Evolutionary conservation across 2,329 filamentous ascomycete genomes (phyloP).

Genomic region (Ilyonectria robusta): DNA sequence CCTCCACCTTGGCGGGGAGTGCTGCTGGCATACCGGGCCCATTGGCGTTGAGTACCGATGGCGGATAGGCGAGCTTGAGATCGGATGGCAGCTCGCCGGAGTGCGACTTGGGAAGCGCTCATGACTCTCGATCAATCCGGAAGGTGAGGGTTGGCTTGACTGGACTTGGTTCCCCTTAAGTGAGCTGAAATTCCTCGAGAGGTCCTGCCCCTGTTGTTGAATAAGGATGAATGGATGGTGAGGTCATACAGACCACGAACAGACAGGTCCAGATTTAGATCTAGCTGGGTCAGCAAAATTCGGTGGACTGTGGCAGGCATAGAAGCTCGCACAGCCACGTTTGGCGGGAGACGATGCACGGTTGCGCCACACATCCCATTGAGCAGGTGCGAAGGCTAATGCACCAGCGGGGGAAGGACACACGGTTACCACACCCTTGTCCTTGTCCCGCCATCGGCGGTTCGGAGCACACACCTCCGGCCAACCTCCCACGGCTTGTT

Average conservation of each 20-base stretch:
- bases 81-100: conserved; percentile 48
- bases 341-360: conserved; percentile 11
- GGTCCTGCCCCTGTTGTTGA: conserved; percentile 22
- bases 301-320: conserved; percentile 40
- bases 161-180: background rate
- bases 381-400: conserved; percentile 24
- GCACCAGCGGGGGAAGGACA: conserved; percentile 23
- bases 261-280: conserved; percentile 3
- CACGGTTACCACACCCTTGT: conserved; percentile 27
- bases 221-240: conserved; percentile 39
- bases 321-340: conserved; percentile 24
- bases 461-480: conserved; percentile 50
- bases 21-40: conserved; percentile 49
- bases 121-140: conserved; percentile 38
- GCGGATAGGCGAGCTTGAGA: conserved; percentile 42
- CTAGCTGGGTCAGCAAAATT: conserved; percentile 48
- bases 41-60: conserved; percentile 47
- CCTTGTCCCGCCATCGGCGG: conserved; percentile 45
- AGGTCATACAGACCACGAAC: conserved; percentile 43
- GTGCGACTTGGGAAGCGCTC: conserved; percentile 50
- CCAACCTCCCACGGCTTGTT: conserved; percentile 43
- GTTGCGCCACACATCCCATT: conserved; percentile 29
- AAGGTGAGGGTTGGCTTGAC: background rate
- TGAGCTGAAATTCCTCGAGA: background rate
- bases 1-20: conserved; percentile 39